Conservation (phyloP, 306 rosid genomes). For the Quercus berberidifolia region DNA sequence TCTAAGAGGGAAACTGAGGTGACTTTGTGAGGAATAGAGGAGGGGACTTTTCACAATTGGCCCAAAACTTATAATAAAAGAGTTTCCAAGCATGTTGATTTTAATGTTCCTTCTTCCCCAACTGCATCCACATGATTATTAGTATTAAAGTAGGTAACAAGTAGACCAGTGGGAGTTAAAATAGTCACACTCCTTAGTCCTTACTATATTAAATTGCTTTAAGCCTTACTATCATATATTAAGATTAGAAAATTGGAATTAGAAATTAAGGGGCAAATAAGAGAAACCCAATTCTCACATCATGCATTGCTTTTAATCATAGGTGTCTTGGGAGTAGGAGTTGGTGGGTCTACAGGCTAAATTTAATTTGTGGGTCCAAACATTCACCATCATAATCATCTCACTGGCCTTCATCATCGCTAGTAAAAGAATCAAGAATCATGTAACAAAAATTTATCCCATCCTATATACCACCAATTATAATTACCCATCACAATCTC, state of each 20-base stretch:
- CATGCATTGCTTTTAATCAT: slow-evolving; percentile 32
- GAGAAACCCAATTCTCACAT: neutral
- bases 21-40: slow-evolving; percentile 2
- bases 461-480: too few species aligned
- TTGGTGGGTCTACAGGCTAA: slow-evolving; percentile 30
- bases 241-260: neutral
- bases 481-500: too few species aligned
- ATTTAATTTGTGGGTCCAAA: slow-evolving; percentile 48
- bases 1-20: neutral
- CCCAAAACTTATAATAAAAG: slow-evolving; percentile 22
- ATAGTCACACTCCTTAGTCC: slow-evolving; percentile 18
- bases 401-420: neutral
- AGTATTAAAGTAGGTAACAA: slow-evolving; percentile 25
- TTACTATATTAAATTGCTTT: slow-evolving; percentile 1
- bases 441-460: too few species aligned
- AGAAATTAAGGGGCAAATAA: neutral
- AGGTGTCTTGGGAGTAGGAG: slow-evolving; percentile 33
- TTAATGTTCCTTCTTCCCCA: slow-evolving; percentile 37
- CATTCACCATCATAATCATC: slow-evolving; percentile 30
- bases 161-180: slow-evolving; percentile 12
- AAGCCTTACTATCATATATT: neutral
- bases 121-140: slow-evolving; percentile 46
- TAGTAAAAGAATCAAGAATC: neutral
- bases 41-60: slow-evolving; percentile 3
- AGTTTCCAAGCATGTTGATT: slow-evolving; percentile 15